Evolutionary conservation across 257 asterid genomes (phyloP), one percentile per base, ranked within the genome.

Genomic region (Scutellaria baicalensis): DNA sequence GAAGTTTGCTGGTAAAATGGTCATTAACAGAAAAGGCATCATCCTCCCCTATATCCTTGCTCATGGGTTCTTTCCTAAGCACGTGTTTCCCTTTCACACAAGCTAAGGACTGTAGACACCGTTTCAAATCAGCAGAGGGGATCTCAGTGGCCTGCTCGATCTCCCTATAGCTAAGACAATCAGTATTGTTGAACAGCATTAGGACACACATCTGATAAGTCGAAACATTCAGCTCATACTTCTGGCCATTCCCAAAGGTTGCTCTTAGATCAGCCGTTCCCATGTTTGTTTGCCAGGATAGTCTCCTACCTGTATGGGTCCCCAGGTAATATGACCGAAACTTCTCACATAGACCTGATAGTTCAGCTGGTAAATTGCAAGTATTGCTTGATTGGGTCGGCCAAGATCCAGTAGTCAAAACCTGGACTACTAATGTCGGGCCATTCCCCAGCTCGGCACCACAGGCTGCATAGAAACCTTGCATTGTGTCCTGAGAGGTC

Each of bases 261-360:
- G 91, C 93, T 77, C 91, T 82, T 18, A 91, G 65, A 80, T 89
- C 97, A 68, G 97, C 97, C 0, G 93, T 85, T 45, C 96, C 97
- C 96, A 91, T 91, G 72, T 89, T 89, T 12, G 95, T 91, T 74
- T 91, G 96, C 96, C 96, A 91, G 16, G 97, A 76, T 70, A 89
- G 72, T 66, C 88, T 82, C 77, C 97, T 83, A 35, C 97, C 96
- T 0, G 89, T 89, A 61, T 89, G 95, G 31, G 93, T 89, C 69
- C 97, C 95, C n/a, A 91, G 91, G 83, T 91, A 89, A 43, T 84
- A 91, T 1, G 91, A 85, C 11, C 89, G 81, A 71, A 91, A 91
- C 82, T 82, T 91, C 78, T 87, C 93, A 39, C 95, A 89, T 16
- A 88, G 81, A 68, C 76, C 82, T 2, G 88, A 89, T 75, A 89